These are phyloP conservation scores for Fusarium lyarnte DNA, from an alignment of 2,329 filamentous ascomycete species.

Conservation along the genomic window DNA sequence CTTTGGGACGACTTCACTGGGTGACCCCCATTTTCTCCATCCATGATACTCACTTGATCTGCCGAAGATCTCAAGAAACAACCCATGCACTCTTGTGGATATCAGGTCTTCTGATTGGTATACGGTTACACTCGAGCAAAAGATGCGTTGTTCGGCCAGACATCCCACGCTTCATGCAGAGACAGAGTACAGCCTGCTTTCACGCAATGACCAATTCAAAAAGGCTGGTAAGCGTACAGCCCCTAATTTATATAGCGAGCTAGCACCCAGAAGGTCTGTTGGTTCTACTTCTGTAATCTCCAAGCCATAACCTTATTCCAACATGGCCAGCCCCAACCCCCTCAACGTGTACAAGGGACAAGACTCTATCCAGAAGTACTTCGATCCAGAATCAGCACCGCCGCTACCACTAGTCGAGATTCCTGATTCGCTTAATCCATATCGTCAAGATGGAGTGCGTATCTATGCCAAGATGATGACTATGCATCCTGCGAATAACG, in stretches of 20 bases:
- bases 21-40: not conserved
- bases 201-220: not conserved
- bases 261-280: not conserved
- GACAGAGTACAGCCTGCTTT: slow-evolving; percentile 1
- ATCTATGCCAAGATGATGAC: slow-evolving; percentile 75
- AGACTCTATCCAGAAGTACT: slow-evolving; percentile 66
- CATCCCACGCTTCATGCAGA: slow-evolving; percentile 12
- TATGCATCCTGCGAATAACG: slow-evolving; percentile 71
- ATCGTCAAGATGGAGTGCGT: slow-evolving; percentile 64
- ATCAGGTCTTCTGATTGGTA: slow-evolving; percentile 3
- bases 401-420: slow-evolving; percentile 70
- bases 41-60: not conserved
- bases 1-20: not conserved
- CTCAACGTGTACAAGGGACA: slow-evolving; percentile 68
- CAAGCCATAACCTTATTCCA: slow-evolving; percentile 3
- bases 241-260: not conserved
- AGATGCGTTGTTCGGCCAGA: not conserved
- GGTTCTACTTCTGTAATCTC: too few species aligned
- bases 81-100: not conserved
- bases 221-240: not conserved
- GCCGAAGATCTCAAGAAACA: not conserved
- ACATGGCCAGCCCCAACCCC: slow-evolving; percentile 41
- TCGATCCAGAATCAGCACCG: slow-evolving; percentile 65
- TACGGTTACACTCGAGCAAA: not conserved
- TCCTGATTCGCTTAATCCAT: slow-evolving; percentile 66